Base-by-base conservation (phyloP, 345 rosid genomes). In the Eutrema yunnanense region DNA sequence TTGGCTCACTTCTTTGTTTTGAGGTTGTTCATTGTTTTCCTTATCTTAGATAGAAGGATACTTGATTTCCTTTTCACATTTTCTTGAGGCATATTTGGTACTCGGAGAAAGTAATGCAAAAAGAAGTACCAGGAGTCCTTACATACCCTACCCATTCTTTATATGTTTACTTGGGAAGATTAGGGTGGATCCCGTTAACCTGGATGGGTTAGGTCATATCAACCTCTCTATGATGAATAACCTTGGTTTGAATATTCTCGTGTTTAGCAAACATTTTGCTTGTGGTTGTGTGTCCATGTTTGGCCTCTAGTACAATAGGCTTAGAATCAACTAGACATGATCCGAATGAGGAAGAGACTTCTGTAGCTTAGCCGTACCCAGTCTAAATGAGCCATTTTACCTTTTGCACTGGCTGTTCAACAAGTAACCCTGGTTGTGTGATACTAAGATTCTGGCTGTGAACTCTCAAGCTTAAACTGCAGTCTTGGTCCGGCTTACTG, bases 21-120 rank as follows among this genome's bases (percentile, higher is more conserved):
- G 79, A 82, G 86, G 86, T 81, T 83, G 80, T 86, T 81, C 67
- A 68, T 80, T 82, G 82, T 70, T 83, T 82, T 77, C 83, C 70
- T 77, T 43, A 70, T 69, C 49, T 57, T 79, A 44, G 73, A 67
- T 47, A 54, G 41, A 61, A 70, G 76, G 78, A 36, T 52, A 32
- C 67, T 74, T 67, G 26, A 48, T 44, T 74, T 48, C 50, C 43
- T 65, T 62, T 64, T 72, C 43, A 19, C 12, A 29, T 62, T 41
- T 73, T 56, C 75, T 64, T 11, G 46, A 54, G 58, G 65, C 29
- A 51, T 71, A 37, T 33, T 32, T 38, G 56, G 34, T 55, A 57
- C 43, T 49, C 57, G 62, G 58, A 40, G 55, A 55, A 73, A 16
- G 46, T 66, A 58, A 16, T 74, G 76, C 34, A 66, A 36, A 37